Base-by-base conservation (phyloP, 768 basidiomycete species). In the Lyophyllum shimeji region DNA sequence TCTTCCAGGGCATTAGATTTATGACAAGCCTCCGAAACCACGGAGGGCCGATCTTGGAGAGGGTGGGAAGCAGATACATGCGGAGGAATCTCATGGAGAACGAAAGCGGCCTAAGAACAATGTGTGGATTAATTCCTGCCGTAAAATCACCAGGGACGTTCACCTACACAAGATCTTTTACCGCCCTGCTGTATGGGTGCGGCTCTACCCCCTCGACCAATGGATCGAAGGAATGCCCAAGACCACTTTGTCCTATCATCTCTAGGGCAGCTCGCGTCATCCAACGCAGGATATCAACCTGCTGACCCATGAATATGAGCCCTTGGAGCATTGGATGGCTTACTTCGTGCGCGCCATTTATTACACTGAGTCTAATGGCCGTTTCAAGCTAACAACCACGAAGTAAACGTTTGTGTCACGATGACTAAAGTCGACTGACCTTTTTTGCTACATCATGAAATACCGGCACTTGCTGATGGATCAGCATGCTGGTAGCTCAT, bases 1-100 rank as follows among this genome's bases (percentile, higher is more conserved):
- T 55, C 23, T 60, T 50, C 56, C 59, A 66, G 12, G 47, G 74
- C 11, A 71, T 29, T 15, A 58, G 52, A 18, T 70, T 63, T 8
- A 73, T 61, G 1, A 75, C 24, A 50, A 64, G 69, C n/a, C 70
- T 65, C 2, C 74, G 71, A 52, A 77, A 67, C 34, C 56, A 47
- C 1, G 74, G 62, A 0, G 71, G 20, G 1, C 76, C 72, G 4
- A 77, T 57, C 20, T 67, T 65, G 8, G 67, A 58, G 3, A 68
- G 46, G 29, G 58, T 52, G 0, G 71, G 73, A 2, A 73, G 46
- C 47, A 70, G 47, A 48, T 61, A 61, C 31, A 33, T 45, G 50
- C 57, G 33, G 1, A 20, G 21, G 31, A 61, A 59, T 2, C 37
- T 40, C 21, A 53, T 47, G 15, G 46, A 25, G 50, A 46, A 23